Percentiles rank a stretch among this genome's conserved stretches.
phyloP scores from a whole-genome alignment of 805 yeast genomes.

The Candida oleophila region DNA sequence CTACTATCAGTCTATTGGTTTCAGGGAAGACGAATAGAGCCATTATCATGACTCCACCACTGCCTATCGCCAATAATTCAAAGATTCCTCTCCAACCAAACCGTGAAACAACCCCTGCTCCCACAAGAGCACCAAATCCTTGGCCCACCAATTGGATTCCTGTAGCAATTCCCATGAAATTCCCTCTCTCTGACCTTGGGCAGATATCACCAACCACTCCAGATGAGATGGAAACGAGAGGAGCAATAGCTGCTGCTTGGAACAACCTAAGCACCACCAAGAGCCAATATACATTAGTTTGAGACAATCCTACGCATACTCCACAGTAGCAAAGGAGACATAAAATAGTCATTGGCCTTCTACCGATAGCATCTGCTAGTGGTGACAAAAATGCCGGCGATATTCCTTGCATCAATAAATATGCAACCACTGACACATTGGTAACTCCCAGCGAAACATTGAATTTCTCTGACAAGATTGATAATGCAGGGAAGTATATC shows the following conservation, averaged over 20 bases:
- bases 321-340: slow-evolving; percentile 55
- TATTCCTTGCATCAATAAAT: slow-evolving; percentile 69
- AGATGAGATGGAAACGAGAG: slow-evolving; percentile 62
- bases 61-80: slow-evolving; percentile 66
- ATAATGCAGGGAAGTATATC: slow-evolving; percentile 74
- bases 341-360: slow-evolving; percentile 59
- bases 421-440: slow-evolving; percentile 72
- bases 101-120: slow-evolving; percentile 39
- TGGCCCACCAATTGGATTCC: slow-evolving; percentile 69
- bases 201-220: slow-evolving; percentile 74
- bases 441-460: slow-evolving; percentile 52
- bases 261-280: slow-evolving; percentile 62
- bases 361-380: slow-evolving; percentile 65
- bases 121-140: slow-evolving; percentile 70
- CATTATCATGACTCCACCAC: slow-evolving; percentile 42
- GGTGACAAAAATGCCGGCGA: slow-evolving; percentile 67
- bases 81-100: slow-evolving; percentile 68
- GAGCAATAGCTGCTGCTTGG: slow-evolving; percentile 72
- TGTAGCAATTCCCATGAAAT: slow-evolving; percentile 56
- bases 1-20: slow-evolving; percentile 67
- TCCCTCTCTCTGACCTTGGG: slow-evolving; percentile 63
- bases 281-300: slow-evolving; percentile 51
- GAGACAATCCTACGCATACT: slow-evolving; percentile 64
- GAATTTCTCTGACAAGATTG: slow-evolving; percentile 53
- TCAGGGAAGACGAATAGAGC: slow-evolving; percentile 54